Percentiles rank a stretch among this genome's conserved stretches.
Conservation (phyloP, 805 yeast genomes). For the Yarrowia phangngaensis region DNA sequence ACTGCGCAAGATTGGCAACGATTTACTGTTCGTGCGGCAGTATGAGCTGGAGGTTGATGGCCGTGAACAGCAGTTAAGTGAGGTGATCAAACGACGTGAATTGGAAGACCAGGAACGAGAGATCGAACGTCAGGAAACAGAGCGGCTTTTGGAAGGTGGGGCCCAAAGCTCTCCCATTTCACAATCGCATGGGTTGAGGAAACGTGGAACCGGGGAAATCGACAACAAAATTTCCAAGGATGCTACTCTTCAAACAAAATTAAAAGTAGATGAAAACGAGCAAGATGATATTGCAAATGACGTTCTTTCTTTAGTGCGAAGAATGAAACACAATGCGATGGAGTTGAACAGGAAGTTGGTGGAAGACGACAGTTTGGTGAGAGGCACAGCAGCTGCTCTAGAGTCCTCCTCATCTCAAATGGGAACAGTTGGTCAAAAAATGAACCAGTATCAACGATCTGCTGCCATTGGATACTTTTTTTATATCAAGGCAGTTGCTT, state of each 20-base stretch:
- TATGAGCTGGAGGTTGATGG: slow-evolving; percentile 15
- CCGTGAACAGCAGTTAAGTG: slow-evolving; percentile 5
- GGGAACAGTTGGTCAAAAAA: slow-evolving; percentile 39
- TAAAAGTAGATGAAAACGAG: slow-evolving; percentile 34
- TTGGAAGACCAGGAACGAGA: slow-evolving; percentile 8
- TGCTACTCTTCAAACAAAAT: slow-evolving; percentile 31
- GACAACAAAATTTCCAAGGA: background rate
- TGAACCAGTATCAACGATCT: slow-evolving; percentile 38
- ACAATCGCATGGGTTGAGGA: background rate
- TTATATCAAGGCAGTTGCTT: slow-evolving; percentile 40
- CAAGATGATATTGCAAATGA: slow-evolving; percentile 52
- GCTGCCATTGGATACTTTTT: slow-evolving; percentile 44
- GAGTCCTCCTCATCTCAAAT: slow-evolving; percentile 39
- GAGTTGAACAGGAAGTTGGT: slow-evolving; percentile 43
- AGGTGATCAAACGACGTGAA: background rate
- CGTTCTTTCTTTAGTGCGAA: slow-evolving; percentile 47
- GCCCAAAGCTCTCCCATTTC: background rate
- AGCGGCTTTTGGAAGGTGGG: slow-evolving; percentile 12
- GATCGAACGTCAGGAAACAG: slow-evolving; percentile 14
- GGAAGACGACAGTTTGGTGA: slow-evolving; percentile 39
- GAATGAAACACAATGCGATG: slow-evolving; percentile 49
- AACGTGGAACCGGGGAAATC: background rate
- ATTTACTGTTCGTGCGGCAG: slow-evolving; percentile 17
- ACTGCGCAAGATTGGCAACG: slow-evolving; percentile 17
- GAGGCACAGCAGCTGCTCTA: slow-evolving; percentile 39